phyloP scores from a whole-genome alignment of 2,329 filamentous ascomycete species.

The Phaeosphaeria sp. region DNA sequence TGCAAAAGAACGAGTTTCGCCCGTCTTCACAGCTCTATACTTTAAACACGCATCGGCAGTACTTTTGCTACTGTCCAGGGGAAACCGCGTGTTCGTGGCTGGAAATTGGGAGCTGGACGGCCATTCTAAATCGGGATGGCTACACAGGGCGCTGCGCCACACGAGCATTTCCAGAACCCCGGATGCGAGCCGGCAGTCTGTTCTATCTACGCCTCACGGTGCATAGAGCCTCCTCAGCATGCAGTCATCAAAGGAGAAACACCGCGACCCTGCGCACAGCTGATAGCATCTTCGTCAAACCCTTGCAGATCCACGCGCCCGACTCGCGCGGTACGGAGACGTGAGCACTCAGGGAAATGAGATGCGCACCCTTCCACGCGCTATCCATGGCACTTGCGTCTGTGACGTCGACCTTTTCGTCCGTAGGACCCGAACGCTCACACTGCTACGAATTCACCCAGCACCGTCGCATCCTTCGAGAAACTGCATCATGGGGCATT shows the following conservation, averaged over 20 bases:
- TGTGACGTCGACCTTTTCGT: slow-evolving; percentile 16
- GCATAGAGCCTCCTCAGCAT: neutral
- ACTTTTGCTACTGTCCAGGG: neutral
- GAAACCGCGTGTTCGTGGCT: slow-evolving; percentile 6
- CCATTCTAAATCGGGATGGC: slow-evolving; percentile 5
- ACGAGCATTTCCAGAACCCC: slow-evolving; percentile 12
- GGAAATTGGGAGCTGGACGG: slow-evolving; percentile 24
- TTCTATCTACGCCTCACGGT: slow-evolving; percentile 7
- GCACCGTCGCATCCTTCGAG: neutral
- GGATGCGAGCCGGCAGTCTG: slow-evolving; percentile 9
- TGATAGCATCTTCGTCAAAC: neutral
- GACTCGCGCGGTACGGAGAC: neutral
- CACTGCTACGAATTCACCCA: neutral
- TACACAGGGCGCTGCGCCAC: slow-evolving; percentile 13
- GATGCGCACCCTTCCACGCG: slow-evolving; percentile 1
- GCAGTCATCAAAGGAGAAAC: slow-evolving; percentile 10
- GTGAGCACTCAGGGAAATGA: neutral
- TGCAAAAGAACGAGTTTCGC: neutral
- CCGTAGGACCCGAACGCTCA: neutral
- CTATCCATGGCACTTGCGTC: slow-evolving; percentile 4
- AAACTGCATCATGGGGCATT: neutral
- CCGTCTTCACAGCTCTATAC: neutral
- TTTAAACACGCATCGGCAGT: neutral
- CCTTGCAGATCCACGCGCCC: neutral
- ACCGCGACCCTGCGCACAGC: neutral